Evolutionary conservation across 257 asterid genomes (phyloP), one percentile per base, ranked within the genome.

Genomic region (Cinchona pubescens): DNA sequence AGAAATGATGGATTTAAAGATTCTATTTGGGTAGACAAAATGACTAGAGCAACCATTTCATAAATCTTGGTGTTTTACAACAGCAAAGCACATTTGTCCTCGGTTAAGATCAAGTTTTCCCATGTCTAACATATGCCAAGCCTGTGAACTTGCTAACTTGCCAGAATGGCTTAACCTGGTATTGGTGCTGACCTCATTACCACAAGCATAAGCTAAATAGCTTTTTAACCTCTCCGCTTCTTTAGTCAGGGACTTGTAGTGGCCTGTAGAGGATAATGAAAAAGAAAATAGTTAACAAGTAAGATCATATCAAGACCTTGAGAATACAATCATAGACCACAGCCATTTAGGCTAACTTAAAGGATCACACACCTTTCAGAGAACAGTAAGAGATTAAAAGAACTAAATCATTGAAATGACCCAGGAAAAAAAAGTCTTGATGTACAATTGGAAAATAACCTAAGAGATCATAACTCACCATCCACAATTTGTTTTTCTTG

Each of bases 401-500:
- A 45, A 30, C 21, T 34, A 53, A 27, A 64, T 48, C 27, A 66
- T 30, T 5, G 7, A 66, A 38, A 32, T n/a, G 34, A 43, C 34
- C 16, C 16, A 45, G 43, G 45, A 29, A 32, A 7, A 21, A 25
- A 10, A 3, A 10, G 3, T 43, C 27, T 25, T 2, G 42, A 66
- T n/a, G 13, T 46, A 37, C 55, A 29, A 19, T 29, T 19, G 34
- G 9, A 65, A 21, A 15, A 12, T 25, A 30, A 35, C 32, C 2
- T 15, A 38, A 40, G 49, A 43, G 7, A 62, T 48, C 15, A 53
- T 7, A 55, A 77, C 86, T 86, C 72, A 92, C 98, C 88, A 66
- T 92, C 94, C 42, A 85, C 89, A 45, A 87, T 35, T 77, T 84
- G 81, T 75, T 88, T 88, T 78, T 89, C 81, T 77, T 83, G 90